These are phyloP conservation scores for Wickerhamomyces tratensis DNA, from an alignment of 805 yeast species.

Conservation along the genomic window DNA sequence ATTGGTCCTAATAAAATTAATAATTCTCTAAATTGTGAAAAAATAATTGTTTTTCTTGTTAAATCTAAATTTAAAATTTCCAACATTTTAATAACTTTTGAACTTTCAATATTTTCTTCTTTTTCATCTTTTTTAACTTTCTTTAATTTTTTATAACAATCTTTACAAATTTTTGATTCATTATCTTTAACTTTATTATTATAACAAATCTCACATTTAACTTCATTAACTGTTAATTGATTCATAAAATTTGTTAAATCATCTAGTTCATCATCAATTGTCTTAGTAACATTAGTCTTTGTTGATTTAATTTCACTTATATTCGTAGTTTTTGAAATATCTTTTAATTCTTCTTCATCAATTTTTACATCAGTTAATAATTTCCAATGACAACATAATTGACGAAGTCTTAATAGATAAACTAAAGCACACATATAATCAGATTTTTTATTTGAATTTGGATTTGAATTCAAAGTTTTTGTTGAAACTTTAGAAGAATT, in stretches of 20 bases:
- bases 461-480: too few relatives aligned
- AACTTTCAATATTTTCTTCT: slow-evolving; percentile 11
- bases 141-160: slow-evolving; percentile 3
- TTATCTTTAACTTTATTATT: slow-evolving; percentile 5
- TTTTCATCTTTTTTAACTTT: too few relatives aligned
- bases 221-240: slow-evolving; percentile 13
- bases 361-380: slow-evolving; percentile 7
- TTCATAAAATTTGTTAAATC: slow-evolving; percentile 14
- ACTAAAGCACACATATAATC: slow-evolving; percentile 19
- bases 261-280: slow-evolving; percentile 10
- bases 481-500: too few relatives aligned
- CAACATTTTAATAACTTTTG: slow-evolving; percentile 27
- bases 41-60: slow-evolving; percentile 32
- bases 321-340: background rate
- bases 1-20: slow-evolving; percentile 20
- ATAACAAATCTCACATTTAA: slow-evolving; percentile 16
- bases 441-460: slow-evolving; percentile 1
- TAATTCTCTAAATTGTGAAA: slow-evolving; percentile 32
- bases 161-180: slow-evolving; percentile 6
- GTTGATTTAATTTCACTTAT: background rate
- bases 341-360: slow-evolving; percentile 7
- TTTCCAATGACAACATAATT: slow-evolving; percentile 26
- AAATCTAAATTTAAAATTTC: slow-evolving; percentile 22
- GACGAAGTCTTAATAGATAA: slow-evolving; percentile 25
- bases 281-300: slow-evolving; percentile 4